These are phyloP conservation scores for Coniella vitis DNA, from an alignment of 2,329 filamentous ascomycete species.

Conservation along the genomic window DNA sequence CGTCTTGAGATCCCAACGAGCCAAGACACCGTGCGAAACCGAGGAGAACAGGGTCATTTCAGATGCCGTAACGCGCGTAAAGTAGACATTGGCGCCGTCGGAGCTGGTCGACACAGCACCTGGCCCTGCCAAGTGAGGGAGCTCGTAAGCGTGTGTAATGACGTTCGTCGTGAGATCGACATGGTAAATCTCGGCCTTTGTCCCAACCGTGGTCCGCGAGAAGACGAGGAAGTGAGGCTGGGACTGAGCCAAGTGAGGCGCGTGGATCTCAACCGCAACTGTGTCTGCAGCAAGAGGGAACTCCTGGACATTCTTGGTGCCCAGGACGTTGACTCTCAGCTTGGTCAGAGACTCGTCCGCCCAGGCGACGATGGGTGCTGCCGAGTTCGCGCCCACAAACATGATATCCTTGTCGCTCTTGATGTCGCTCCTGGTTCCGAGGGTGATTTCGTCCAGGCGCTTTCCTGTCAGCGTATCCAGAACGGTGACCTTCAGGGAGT, in stretches of 20 bases:
- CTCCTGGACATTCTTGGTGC: constrained; percentile 49
- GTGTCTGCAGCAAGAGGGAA: constrained; percentile 43
- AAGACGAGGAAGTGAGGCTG: constrained; percentile 81
- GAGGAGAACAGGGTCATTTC: constrained; percentile 72
- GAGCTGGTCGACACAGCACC: constrained; percentile 77
- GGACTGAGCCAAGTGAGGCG: constrained; percentile 64
- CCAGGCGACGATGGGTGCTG: constrained; percentile 70
- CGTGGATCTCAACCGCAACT: constrained; percentile 58
- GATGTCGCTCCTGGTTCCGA: constrained; percentile 71
- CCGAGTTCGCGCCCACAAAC: constrained; percentile 70
- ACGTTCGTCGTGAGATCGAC: constrained; percentile 63
- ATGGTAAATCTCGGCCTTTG: constrained; percentile 83
- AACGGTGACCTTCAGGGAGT: constrained; percentile 68
- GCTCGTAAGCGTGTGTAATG: constrained; percentile 70
- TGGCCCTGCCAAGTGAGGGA: constrained; percentile 62
- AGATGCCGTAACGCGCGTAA: constrained; percentile 71
- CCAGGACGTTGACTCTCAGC: constrained; percentile 66
- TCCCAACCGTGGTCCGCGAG: constrained; percentile 60
- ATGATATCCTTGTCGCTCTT: constrained; percentile 57
- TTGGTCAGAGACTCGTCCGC: constrained; percentile 55
- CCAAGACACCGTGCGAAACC: constrained; percentile 66
- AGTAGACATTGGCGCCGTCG: constrained; percentile 76
- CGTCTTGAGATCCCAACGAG: constrained; percentile 59
- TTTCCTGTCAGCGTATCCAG: constrained; percentile 68
- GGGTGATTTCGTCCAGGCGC: constrained; percentile 61